Base-by-base conservation (phyloP, 2,329 filamentous ascomycete genomes). In the Fusarium keratoplasticum region DNA sequence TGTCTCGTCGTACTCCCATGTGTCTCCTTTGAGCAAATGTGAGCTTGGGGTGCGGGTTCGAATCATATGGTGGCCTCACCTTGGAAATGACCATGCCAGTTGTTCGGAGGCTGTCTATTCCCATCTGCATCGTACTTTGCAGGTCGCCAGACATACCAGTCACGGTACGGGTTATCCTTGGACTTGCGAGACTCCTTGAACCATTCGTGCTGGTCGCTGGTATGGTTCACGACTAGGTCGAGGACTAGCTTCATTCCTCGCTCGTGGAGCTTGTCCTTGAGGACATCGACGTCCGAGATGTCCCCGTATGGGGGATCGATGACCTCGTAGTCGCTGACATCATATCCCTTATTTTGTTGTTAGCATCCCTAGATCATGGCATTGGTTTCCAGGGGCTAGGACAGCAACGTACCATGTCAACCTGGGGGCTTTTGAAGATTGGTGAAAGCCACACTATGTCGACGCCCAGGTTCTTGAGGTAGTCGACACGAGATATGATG, bases 161-260 rank as follows among this genome's bases (percentile, higher is more conserved):
- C 86, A 36, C 89, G 83, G 76, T 89, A 89, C 2, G 85, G 82
- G 78, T 85, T 89, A 68, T 86, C 81, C 75, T 87, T 89, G 31
- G 85, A 87, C 69, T 85, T 86, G 61, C 87, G 83, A 20, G 88
- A 88, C 73, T 90, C 85, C 54, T 86, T 82, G 80, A 91, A 91
- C 89, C 89, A 91, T 36, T 84, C 81, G 73, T 91, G 89, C 78
- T 90, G 83, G 70, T 86, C 81, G 50, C 82, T 85, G 1, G 92
- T 94, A 79, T 95, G 93, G 71, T 94, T 95, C 62, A 94, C 89
- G 2, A 95, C 93, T 11, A 95, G 83, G 76, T 95, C 93, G 74
- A 94, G 87, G 25, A 95, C 87, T 13, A 95, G 83, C 79, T 91
- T 92, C 88, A 95, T 93, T 3, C 87, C 89, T 3, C 90, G 84